Conservation (phyloP, 176 grass and related monocot genomes). For the Hyparrhenia diplandra region DNA sequence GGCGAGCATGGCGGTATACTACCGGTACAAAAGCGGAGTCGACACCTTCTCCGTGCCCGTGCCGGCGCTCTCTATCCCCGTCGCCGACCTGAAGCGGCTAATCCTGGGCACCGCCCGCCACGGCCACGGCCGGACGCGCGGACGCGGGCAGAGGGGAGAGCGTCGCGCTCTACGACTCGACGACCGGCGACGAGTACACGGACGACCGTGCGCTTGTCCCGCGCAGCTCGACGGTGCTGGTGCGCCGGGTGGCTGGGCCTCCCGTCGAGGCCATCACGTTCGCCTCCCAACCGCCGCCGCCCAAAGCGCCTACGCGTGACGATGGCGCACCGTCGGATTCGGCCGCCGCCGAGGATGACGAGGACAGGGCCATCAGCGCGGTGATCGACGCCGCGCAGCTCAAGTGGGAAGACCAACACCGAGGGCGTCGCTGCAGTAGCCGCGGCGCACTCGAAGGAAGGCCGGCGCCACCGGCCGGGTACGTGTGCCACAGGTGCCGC, state of each 20-base stretch:
- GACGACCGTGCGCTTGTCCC: background rate
- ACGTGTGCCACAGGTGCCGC: conserved; percentile 29
- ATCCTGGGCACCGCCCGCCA: conserved; percentile 21
- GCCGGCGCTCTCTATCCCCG: background rate
- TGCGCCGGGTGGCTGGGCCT: conserved; percentile 28
- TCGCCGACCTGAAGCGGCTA: conserved; percentile 27
- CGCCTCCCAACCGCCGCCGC: background rate
- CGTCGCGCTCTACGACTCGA: conserved; percentile 4
- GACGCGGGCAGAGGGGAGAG: conserved; percentile 20
- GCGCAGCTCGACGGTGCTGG: background rate
- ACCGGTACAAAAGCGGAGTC: conserved; percentile 24
- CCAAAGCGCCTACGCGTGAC: background rate
- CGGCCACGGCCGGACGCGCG: conserved; percentile 25
- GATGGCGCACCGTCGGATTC: background rate
- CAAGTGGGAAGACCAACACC: background rate
- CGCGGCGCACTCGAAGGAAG: background rate
- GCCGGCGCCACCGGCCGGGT: conserved; percentile 3
- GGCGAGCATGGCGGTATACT: conserved; percentile 25
- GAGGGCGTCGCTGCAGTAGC: too few relatives aligned
- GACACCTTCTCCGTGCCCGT: conserved; percentile 33
- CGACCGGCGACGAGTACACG: conserved; percentile 20
- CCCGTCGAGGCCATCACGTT: conserved; percentile 21
- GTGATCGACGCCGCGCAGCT: conserved; percentile 20
- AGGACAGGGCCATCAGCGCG: conserved; percentile 5
- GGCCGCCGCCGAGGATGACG: background rate